A percentile compares a stretch with the other conserved stretches of the same genome.
These are phyloP conservation scores for Diospyros lotus DNA, from an alignment of 148 eudicot species.

Conservation along the genomic window DNA sequence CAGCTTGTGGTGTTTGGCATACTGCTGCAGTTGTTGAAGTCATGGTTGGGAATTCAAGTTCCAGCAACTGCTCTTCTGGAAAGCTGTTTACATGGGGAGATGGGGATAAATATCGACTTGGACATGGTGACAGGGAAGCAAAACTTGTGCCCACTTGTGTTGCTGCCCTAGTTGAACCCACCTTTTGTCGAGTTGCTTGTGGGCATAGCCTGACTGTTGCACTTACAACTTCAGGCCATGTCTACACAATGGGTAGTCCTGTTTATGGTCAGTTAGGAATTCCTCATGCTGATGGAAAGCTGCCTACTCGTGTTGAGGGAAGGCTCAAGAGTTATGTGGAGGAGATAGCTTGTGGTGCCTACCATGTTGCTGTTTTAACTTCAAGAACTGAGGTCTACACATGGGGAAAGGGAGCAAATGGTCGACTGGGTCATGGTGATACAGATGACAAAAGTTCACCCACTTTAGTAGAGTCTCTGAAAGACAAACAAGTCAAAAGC, in stretches of 20 bases:
- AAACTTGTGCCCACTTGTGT: constrained; percentile 94
- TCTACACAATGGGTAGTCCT: constrained; percentile 92
- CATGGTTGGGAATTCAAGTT: constrained; percentile 88
- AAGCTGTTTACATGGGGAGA: constrained; percentile 99
- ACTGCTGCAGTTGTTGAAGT: constrained; percentile 99
- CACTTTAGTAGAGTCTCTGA: constrained; percentile 77
- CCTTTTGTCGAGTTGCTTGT: constrained; percentile 89
- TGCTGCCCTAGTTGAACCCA: constrained; percentile 92
- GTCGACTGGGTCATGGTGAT: constrained; percentile 95
- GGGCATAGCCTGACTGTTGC: constrained; percentile 94
- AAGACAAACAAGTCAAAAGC: constrained; percentile 94
- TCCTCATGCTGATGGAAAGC: constrained; percentile 82
- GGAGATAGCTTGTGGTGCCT: constrained; percentile 96
- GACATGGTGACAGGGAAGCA: constrained; percentile 92
- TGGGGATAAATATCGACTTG: constrained; percentile 93
- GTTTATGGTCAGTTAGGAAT: constrained; percentile 94
- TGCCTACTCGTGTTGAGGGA: constrained; percentile 80
- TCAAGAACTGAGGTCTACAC: constrained; percentile 94
- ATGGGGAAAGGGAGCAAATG: constrained; percentile 98
- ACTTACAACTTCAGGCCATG: constrained; percentile 90
- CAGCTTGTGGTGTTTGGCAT: constrained; percentile 98
- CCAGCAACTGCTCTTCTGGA: constrained; percentile 94
- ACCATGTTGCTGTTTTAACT: constrained; percentile 86
- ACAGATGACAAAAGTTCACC: constrained; percentile 75
- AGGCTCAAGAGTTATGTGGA: constrained; percentile 81